Evolutionary conservation across 495 filamentous ascomycete species (phyloP), one percentile per base, ranked within the genome.

Genomic region (Neurospora discreta): DNA sequence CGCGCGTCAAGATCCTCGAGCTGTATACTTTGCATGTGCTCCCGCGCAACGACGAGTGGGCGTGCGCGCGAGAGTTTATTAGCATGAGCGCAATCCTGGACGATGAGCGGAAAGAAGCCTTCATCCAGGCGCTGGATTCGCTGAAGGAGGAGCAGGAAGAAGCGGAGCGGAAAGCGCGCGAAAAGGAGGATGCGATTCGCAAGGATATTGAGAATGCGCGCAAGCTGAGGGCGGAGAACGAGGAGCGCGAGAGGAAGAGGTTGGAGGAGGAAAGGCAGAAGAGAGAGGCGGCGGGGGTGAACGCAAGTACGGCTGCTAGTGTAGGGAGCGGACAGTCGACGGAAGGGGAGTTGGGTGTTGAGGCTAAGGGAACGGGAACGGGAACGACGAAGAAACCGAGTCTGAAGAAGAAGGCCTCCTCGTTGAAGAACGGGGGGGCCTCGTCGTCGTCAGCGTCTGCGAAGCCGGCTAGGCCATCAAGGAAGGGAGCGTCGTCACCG

Each of bases 1-100:
- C 90, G 42, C 86, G 93, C 38, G 88, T 97, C 68, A 93, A 95
- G 81, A 90, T 99, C 68, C 90, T 98, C 46, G 96, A 99, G 81
- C 85, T 99, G 1, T 99, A 96, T 75, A 94, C 92, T 5, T 85
- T 99, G 6, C 95, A 98, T 80, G 92, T 98, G 23, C 89, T 99
- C 18, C 90, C 93, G 18, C 87, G 91, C 44, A 97, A 97, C 75
- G 89, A 90, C 41, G 93, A 98, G 82, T 99, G 96, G 95, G 91
- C 95, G 58, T 98, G 98, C 77, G 93, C 95, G 0, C 85, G 87
- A 36, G 91, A 95, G 74, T 98, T 98, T 82, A 94, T 98, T 71
- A 89, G 84, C 71, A 84, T 93, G 73, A 93, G 88, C 77, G 88
- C 93, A 43, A 87, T 95, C 30, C 88, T 99, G 1, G 95, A 98